Conservation (phyloP, 2,329 filamentous ascomycete species). For the Kalmusia sp. region DNA sequence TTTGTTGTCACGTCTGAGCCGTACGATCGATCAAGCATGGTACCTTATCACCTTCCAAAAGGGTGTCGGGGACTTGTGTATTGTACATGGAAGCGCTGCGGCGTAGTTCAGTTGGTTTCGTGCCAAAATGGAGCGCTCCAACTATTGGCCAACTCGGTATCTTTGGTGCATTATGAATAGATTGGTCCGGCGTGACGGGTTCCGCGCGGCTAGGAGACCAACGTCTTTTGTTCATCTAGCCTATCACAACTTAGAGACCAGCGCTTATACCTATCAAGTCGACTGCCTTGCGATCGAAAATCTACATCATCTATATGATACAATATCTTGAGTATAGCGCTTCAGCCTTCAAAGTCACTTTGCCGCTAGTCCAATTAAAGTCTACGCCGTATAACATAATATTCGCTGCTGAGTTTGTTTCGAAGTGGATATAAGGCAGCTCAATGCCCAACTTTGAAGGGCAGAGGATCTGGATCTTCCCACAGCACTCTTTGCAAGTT, state of each 20-base stretch:
- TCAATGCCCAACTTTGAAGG: neutral
- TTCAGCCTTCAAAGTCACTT: neutral
- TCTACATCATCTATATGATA: neutral
- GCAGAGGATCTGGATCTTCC: constrained; percentile 8
- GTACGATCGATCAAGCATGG: no score
- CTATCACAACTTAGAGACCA: neutral
- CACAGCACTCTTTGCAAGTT: constrained; percentile 2
- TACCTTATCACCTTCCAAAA: no score
- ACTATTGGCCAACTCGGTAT: no score
- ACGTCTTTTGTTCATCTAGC: neutral
- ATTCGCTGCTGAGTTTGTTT: no score
- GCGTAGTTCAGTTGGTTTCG: no score
- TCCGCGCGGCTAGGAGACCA: neutral
- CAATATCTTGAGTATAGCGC: neutral
- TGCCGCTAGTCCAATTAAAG: neutral
- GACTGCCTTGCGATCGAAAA: neutral
- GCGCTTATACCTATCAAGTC: neutral
- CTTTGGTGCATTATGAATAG: no score
- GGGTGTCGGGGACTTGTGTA: no score
- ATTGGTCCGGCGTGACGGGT: neutral
- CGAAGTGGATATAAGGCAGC: neutral
- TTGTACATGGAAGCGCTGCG: no score
- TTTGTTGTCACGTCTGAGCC: no score
- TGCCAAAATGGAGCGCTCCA: no score
- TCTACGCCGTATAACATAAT: neutral